Evolutionary conservation across 306 rosid genomes (phyloP), one percentile per base, ranked within the genome.

Genomic region (Purshia tridentata): DNA sequence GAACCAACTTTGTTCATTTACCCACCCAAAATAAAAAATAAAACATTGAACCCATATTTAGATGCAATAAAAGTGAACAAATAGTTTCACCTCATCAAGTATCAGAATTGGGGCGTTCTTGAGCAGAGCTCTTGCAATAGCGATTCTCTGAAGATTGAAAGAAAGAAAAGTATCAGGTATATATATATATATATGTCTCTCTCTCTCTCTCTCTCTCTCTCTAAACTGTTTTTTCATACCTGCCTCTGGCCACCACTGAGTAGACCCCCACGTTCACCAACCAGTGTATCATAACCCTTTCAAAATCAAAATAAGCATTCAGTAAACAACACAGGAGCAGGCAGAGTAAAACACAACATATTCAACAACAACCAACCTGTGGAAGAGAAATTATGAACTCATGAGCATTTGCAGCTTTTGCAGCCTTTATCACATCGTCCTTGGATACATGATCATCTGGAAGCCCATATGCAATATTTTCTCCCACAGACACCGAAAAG

Each of bases 331-430:
- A 73, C 47, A 67, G 19, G 39, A 60, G 59, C 59, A 35, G 23
- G 40, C 52, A 22, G 35, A 57, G 8, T 6, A 41, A 64, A 72
- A 78, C 59, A 51, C 72, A 78, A 53, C 52, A 59, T 39, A 54
- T 39, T 29, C 61, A 69, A 76, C 54, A 66, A 70, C 53, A 49
- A 76, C 77, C 58, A 74, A 94, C 97, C 95, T 88, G 96, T 41
- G 97, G 98, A 72, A 91, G 96, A 70, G 98, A 85, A 84, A 94
- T 82, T 72, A 94, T 91, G 75, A 94, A 94, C 22, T 93, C 98
- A 51, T 94, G 98, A 63, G 98, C 98, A 82, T 91, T 94, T 74
- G 98, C 98, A 48, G 98, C 96, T 77, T 89, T 94, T 13, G 98
- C 97, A 65, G 98, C 97, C 86, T 94, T 94, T 78, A 94, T 89